Conservation (phyloP, 805 yeast species). For the Candida pini region DNA sequence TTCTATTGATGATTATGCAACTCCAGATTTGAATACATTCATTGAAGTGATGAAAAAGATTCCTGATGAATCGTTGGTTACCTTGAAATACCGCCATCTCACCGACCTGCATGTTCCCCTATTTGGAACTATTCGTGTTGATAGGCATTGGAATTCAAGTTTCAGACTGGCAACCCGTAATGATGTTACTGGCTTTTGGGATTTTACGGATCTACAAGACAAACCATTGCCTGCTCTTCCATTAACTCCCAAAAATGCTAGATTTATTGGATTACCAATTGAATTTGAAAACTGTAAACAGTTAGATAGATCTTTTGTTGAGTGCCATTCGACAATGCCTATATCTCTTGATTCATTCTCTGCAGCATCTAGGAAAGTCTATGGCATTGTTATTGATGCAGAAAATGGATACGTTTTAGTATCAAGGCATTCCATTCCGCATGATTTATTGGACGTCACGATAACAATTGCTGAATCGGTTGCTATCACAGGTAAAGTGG, state of each 20-base stretch:
- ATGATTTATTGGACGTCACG: constrained; percentile 69
- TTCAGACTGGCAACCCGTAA: constrained; percentile 64
- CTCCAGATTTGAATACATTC: constrained; percentile 70
- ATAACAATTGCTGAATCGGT: constrained; percentile 83
- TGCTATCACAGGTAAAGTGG: constrained; percentile 72
- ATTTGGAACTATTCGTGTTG: constrained; percentile 62
- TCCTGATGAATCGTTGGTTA: constrained; percentile 70
- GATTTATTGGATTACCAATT: constrained; percentile 62
- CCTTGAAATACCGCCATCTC: constrained; percentile 68
- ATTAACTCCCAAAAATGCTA: constrained; percentile 56
- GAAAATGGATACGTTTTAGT: constrained; percentile 73
- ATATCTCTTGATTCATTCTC: constrained; percentile 73
- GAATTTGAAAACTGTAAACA: constrained; percentile 48
- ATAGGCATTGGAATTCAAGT: constrained; percentile 78
- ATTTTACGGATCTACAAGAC: constrained; percentile 46
- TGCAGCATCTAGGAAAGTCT: constrained; percentile 51
- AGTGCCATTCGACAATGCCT: constrained; percentile 60
- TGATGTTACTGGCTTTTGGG: constrained; percentile 53
- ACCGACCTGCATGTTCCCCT: constrained; percentile 74
- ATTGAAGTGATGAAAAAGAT: constrained; percentile 70
- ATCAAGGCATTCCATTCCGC: constrained; percentile 75
- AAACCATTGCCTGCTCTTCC: constrained; percentile 55
- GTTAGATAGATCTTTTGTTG: constrained; percentile 64
- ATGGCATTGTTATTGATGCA: constrained; percentile 82
- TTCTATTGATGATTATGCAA: constrained; percentile 66